phyloP scores from a whole-genome alignment of 176 grass and related monocot genomes.

The sorghum (Sorghum bicolor) region DNA sequence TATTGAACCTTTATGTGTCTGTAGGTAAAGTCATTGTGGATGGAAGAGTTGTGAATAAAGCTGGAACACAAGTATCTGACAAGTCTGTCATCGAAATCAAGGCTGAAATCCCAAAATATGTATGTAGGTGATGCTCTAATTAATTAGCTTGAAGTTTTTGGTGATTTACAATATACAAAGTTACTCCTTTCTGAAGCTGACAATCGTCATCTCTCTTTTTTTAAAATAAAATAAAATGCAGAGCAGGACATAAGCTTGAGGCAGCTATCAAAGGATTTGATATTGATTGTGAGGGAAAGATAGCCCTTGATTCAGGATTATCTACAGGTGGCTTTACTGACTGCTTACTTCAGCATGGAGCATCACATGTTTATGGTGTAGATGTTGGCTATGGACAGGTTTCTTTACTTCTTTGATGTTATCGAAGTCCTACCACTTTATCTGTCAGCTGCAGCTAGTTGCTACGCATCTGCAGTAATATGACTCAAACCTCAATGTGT shows the following conservation, averaged over 20 bases:
- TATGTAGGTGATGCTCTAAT: constrained; percentile 98
- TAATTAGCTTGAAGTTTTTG: constrained; percentile 20
- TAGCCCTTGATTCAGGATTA: constrained; percentile 94
- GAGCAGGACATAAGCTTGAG: constrained; percentile 97
- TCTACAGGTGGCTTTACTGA: constrained; percentile 98
- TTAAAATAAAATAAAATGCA: constrained; percentile 36
- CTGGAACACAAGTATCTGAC: constrained; percentile 89
- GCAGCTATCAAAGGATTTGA: constrained; percentile 81
- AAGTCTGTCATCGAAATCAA: constrained; percentile 91
- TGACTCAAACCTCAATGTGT: constrained; percentile 10
- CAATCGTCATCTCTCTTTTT: neutral
- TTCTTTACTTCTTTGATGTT: constrained; percentile 14
- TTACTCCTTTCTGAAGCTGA: constrained; percentile 1
- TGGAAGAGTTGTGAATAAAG: constrained; percentile 84
- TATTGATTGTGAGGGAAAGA: constrained; percentile 77
- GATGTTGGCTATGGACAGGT: constrained; percentile 99
- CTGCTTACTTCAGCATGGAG: constrained; percentile 91
- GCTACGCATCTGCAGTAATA: neutral
- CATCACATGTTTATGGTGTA: constrained; percentile 79
- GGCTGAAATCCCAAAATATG: constrained; percentile 96
- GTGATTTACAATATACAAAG: neutral
- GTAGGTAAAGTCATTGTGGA: constrained; percentile 94
- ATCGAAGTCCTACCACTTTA: neutral
- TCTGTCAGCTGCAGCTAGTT: neutral
- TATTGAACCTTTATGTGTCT: constrained; percentile 18